Base-by-base conservation (phyloP, 106 monocot genomes). In the Dendrobium nobile region DNA sequence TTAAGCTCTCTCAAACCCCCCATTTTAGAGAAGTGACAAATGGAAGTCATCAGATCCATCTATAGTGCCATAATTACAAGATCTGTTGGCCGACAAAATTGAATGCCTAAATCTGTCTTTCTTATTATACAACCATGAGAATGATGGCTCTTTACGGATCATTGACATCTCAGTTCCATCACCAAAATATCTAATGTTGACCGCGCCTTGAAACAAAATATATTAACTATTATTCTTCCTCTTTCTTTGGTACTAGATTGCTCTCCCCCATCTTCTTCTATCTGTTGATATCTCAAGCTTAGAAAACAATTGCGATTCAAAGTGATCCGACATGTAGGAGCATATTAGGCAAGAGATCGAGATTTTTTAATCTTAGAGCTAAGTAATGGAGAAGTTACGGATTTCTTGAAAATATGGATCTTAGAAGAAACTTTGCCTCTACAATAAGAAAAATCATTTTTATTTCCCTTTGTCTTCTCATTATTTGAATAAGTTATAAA, bases 131-230 rank as follows among this genome's bases (percentile, higher is more conserved):
- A 89, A 91, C 51, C 88, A 70, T 6, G 93, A 88, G 78, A 93
- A 93, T 0, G 93, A 96, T 6, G 88, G 96, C 78, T 93, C 96
- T 79, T 72, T 87, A 4, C 72, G 80, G 13, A 90, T 51, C 79
- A 18, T n/a, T 41, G 82, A 79, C 18, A n/a, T 33, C 15, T 16
- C 5, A 3, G 47, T 19, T 20, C 26, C 78, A 9, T 26, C 33
- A 0, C 19, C 41, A 17, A 74, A 20, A 41, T 51, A 41, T 42
- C 20, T 61, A 7, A 0, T 70, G 54, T 13, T 65, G 27, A 5
- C 74, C 54, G 51, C 78, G 47, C 24, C 16, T 7, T 77, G 75
- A 8, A 47, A 72, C 19, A 22, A 58, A 58, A 6, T 16, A 64
- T 61, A 18, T 67, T 24, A 4, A 65, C 9, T 28, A 54, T 72